These are phyloP conservation scores for Actinidia chinensis DNA, from an alignment of 179 eudicot genomes.

Conservation along the genomic window DNA sequence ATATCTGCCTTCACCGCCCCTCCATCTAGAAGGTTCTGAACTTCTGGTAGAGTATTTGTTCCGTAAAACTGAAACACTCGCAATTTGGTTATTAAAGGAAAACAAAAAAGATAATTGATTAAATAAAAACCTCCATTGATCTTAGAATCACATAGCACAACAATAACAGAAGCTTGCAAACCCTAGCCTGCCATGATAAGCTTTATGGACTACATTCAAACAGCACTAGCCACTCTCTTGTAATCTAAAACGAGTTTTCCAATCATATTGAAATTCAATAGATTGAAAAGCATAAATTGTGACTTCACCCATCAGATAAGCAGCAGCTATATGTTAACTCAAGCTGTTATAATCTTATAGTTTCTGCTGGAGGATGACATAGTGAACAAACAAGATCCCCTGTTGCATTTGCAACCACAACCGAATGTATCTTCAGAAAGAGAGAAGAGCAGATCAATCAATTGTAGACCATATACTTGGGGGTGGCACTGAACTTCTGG, in stretches of 20 bases:
- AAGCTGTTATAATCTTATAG: background rate
- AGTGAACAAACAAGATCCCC: background rate
- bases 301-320: background rate
- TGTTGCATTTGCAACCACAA: background rate
- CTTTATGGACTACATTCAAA: background rate
- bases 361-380: background rate
- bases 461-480: conserved; percentile 96
- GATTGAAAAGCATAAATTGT: background rate
- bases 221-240: background rate
- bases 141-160: conserved; percentile 2
- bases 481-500: conserved; percentile 96
- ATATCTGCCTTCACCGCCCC: too few species aligned
- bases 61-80: too few species aligned
- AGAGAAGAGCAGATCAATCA: conserved; percentile 26
- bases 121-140: background rate
- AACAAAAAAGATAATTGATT: too few species aligned
- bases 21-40: too few species aligned
- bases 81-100: too few species aligned
- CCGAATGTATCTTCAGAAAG: background rate
- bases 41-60: too few species aligned
- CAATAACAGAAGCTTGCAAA: background rate
- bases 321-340: background rate
- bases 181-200: background rate
- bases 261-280: background rate
- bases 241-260: background rate